Percentiles rank a stretch among this genome's conserved stretches.
Conservation (phyloP, 2,329 filamentous ascomycete genomes). For the Dothideomycetes sp. region DNA sequence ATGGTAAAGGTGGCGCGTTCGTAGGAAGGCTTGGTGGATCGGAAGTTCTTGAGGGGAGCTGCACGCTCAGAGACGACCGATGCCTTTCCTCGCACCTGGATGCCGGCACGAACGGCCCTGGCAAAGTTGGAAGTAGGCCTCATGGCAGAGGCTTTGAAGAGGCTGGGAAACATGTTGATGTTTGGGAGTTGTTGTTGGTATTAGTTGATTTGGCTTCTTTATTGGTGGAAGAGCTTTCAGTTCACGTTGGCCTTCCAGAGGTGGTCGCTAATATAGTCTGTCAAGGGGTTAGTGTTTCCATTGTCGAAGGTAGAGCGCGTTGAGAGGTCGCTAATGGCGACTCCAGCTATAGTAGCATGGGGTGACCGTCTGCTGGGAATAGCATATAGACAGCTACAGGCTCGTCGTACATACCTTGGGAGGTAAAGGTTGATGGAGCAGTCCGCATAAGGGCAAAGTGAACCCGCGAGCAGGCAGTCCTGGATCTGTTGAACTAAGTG, state of each 20-base stretch:
- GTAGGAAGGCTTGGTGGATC: conserved; percentile 56
- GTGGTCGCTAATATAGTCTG: conserved; percentile 60
- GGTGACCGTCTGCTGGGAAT: conserved; percentile 1
- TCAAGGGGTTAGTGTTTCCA: conserved; percentile 8
- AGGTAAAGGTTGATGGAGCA: conserved; percentile 41
- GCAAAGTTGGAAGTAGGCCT: conserved; percentile 29
- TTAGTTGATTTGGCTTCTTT: conserved; percentile 11
- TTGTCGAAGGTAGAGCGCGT: too few species aligned
- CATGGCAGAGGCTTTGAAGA: conserved; percentile 39
- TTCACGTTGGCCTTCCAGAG: conserved; percentile 58
- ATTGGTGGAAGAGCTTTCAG: conserved; percentile 30
- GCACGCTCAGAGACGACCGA: conserved; percentile 58
- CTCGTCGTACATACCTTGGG: conserved; percentile 34
- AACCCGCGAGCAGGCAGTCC: conserved; percentile 9
- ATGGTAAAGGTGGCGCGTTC: conserved; percentile 91
- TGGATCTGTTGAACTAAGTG: conserved; percentile 1
- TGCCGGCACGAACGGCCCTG: conserved; percentile 31
- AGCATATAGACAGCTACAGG: conserved; percentile 9
- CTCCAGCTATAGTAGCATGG: conserved; percentile 11
- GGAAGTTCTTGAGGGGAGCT: conserved; percentile 48
- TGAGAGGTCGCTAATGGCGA: too few species aligned
- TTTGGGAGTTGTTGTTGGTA: conserved; percentile 14
- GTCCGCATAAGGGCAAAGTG: conserved; percentile 30
- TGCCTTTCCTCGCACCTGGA: conserved; percentile 43
- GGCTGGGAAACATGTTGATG: conserved; percentile 43